phyloP scores from a whole-genome alignment of 352 stramenopile genomes.

The Achlya hypogyna region DNA sequence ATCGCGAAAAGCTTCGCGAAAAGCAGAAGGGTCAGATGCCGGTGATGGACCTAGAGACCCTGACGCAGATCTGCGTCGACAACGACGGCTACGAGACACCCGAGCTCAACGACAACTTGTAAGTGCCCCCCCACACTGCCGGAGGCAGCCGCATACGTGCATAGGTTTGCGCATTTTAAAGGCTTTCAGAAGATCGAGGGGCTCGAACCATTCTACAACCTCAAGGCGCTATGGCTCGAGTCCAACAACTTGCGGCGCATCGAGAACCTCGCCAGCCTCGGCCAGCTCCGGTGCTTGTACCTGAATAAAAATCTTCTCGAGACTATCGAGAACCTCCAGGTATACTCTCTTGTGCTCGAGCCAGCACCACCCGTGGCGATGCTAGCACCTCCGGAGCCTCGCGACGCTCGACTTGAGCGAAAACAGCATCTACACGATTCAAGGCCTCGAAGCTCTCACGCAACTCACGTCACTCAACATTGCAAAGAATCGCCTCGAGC shows the following conservation, averaged over 20 bases:
- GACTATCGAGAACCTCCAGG: slow-evolving; percentile 50
- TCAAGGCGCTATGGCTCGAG: slow-evolving; percentile 94
- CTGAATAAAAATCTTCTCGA: slow-evolving; percentile 90
- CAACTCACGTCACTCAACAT: slow-evolving; percentile 85
- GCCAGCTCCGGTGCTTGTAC: slow-evolving; percentile 86
- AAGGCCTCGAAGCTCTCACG: slow-evolving; percentile 64
- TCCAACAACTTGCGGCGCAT: slow-evolving; percentile 88
- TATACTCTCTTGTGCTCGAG: not conserved
- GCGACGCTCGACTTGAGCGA: slow-evolving; percentile 90
- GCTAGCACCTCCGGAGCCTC: slow-evolving; percentile 47
- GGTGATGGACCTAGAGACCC: slow-evolving; percentile 81
- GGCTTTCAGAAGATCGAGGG: slow-evolving; percentile 92
- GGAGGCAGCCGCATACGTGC: not conserved
- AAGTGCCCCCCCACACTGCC: slow-evolving; percentile 20
- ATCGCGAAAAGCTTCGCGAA: slow-evolving; percentile 56
- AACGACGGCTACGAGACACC: slow-evolving; percentile 92
- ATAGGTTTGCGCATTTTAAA: slow-evolving; percentile 85
- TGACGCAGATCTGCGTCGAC: slow-evolving; percentile 77
- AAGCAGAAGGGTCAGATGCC: slow-evolving; percentile 64
- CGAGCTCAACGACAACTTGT: slow-evolving; percentile 92
- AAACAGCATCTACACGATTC: slow-evolving; percentile 81
- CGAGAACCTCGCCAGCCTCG: slow-evolving; percentile 62
- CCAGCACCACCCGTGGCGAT: not conserved
- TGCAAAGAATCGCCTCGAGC: slow-evolving; percentile 82
- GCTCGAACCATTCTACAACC: slow-evolving; percentile 86